Conservation (phyloP, 345 rosid genomes). For the Gossypium longicalyx region DNA sequence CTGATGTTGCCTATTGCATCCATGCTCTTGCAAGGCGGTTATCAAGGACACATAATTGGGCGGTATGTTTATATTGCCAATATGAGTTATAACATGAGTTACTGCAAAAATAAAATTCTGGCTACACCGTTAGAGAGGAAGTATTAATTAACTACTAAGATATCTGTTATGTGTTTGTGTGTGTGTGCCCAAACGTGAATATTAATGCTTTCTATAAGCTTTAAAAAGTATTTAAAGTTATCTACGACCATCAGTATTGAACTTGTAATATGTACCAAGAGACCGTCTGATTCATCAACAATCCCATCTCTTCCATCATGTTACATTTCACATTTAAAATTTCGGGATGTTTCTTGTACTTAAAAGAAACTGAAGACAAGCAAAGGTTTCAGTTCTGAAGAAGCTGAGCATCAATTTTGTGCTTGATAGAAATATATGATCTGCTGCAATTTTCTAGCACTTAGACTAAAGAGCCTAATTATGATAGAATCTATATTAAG, state of each 20-base stretch:
- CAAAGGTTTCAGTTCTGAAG: not conserved
- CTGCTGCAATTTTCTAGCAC: not conserved
- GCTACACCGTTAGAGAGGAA: not conserved
- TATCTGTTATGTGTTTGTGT: not conserved
- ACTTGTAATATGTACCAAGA: not conserved
- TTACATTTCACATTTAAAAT: not conserved
- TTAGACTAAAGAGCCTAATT: not conserved
- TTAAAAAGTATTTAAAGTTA: not conserved
- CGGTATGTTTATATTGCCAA: constrained; percentile 43
- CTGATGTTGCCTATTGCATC: constrained; percentile 97
- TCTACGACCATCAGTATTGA: not conserved
- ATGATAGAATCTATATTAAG: not conserved
- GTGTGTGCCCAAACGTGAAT: not conserved
- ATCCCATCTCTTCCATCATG: not conserved
- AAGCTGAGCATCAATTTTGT: not conserved
- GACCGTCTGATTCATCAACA: not conserved
- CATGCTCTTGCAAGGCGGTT: constrained; percentile 86
- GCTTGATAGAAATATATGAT: constrained; percentile 2
- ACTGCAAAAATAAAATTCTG: not conserved
- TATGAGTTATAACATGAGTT: not conserved
- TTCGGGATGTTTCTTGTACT: not conserved
- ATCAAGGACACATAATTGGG: constrained; percentile 94
- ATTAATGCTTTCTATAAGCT: not conserved
- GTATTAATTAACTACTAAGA: not conserved
- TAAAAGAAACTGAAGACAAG: not conserved